phyloP scores from a whole-genome alignment of 345 rosid genomes.

The Corymbia maculata region DNA sequence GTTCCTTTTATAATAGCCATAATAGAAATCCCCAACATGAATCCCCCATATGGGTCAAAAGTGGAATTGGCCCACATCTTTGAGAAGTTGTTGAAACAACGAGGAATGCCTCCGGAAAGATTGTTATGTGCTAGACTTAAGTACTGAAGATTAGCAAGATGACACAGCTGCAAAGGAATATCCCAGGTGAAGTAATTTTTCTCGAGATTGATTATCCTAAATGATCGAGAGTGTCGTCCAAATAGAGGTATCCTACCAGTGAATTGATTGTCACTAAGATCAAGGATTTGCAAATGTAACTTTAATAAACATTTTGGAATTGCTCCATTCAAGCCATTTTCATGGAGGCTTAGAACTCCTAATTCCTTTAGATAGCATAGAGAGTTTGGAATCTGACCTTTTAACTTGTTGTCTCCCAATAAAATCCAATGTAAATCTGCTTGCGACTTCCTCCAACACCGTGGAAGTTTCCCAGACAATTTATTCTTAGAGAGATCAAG shows the following conservation, averaged over 20 bases:
- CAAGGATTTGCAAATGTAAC: neutral
- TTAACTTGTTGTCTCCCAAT: neutral
- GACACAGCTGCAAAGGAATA: neutral
- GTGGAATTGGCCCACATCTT: too few species aligned
- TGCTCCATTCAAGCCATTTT: neutral
- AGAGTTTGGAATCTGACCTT: neutral
- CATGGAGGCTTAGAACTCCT: neutral
- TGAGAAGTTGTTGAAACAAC: too few species aligned
- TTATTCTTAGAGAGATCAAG: neutral
- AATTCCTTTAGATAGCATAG: neutral
- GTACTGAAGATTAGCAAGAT: neutral
- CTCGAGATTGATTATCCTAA: neutral
- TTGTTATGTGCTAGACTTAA: neutral
- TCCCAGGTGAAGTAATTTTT: neutral
- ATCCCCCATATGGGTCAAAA: too few species aligned
- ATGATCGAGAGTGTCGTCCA: neutral
- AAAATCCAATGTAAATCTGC: neutral
- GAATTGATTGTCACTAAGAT: neutral
- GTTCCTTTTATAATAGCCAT: too few species aligned
- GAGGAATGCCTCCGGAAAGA: too few species aligned
- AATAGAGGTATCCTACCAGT: neutral
- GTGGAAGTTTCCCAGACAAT: neutral
- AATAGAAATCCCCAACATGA: too few species aligned
- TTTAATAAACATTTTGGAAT: neutral
- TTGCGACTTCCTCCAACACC: neutral